These are phyloP conservation scores for Fraxinus platypoda DNA, from an alignment of 305 asterid genomes.

Conservation along the genomic window DNA sequence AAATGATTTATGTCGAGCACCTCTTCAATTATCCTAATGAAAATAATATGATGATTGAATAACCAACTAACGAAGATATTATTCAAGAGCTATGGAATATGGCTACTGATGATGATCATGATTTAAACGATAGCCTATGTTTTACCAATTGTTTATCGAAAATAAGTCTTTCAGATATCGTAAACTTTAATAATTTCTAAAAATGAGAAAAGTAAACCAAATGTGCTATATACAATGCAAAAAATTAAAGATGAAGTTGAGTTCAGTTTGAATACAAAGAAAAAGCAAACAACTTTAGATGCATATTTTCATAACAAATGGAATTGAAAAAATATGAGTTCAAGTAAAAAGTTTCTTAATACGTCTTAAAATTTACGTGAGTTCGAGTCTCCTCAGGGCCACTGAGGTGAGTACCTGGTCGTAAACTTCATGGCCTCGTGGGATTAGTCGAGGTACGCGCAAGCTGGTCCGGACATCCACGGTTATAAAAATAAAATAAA, in stretches of 20 bases:
- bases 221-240: not conserved
- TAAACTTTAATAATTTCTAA: not conserved
- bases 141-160: not conserved
- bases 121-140: not conserved
- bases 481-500: too few relatives aligned
- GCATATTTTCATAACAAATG: too few relatives aligned
- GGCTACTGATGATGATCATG: not conserved
- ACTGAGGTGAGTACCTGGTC: too few relatives aligned
- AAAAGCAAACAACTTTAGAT: not conserved
- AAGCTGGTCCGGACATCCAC: too few relatives aligned
- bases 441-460: too few relatives aligned
- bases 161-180: not conserved
- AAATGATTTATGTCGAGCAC: not conserved
- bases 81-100: not conserved
- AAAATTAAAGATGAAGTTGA: not conserved
- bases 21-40: not conserved
- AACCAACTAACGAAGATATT: not conserved
- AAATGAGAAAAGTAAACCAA: not conserved
- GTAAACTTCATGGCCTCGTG: too few relatives aligned
- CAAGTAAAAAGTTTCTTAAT: not conserved
- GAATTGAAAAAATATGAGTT: not conserved
- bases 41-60: not conserved
- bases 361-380: too few relatives aligned
- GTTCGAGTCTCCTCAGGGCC: too few relatives aligned
- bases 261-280: not conserved